Percentiles rank a stretch among this genome's conserved stretches.
Evolutionary conservation across 805 yeast genomes (phyloP).

Genomic region (Ogataea polymorpha): DNA sequence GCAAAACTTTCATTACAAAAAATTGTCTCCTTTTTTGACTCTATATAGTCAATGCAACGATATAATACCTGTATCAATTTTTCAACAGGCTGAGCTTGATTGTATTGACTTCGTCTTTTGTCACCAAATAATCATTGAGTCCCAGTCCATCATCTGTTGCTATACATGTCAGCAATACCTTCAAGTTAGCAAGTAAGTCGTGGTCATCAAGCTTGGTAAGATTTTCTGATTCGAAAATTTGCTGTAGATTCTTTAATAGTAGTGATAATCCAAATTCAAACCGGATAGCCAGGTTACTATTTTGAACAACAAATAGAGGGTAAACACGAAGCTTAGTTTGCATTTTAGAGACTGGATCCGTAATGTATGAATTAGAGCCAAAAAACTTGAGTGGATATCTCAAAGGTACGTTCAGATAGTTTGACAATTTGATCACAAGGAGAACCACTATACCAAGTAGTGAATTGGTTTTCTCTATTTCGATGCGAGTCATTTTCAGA

Average conservation of each 20-base stretch:
- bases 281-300: constrained; percentile 33
- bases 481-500: constrained; percentile 24
- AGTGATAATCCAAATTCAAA: constrained; percentile 50
- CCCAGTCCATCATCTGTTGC: constrained; percentile 17
- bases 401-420: constrained; percentile 42
- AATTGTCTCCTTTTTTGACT: constrained; percentile 25
- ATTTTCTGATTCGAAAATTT: constrained; percentile 33
- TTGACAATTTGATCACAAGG: constrained; percentile 38
- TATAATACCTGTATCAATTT: constrained; percentile 1
- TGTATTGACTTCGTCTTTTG: constrained; percentile 26
- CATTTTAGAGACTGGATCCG: constrained; percentile 44
- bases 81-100: constrained; percentile 26
- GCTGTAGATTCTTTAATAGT: constrained; percentile 46
- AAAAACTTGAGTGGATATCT: constrained; percentile 47
- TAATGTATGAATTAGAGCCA: constrained; percentile 47
- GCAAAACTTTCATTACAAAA: constrained; percentile 23
- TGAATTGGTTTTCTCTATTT: constrained; percentile 43
- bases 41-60: constrained; percentile 7
- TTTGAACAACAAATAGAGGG: constrained; percentile 50
- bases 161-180: constrained; percentile 33
- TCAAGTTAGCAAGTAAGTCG: constrained; percentile 33
- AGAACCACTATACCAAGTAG: constrained; percentile 48
- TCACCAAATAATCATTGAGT: constrained; percentile 14
- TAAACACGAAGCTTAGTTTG: constrained; percentile 36
- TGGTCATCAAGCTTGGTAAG: constrained; percentile 30